Conservation (phyloP, 805 yeast genomes). For the Saturnispora saitoi region DNA sequence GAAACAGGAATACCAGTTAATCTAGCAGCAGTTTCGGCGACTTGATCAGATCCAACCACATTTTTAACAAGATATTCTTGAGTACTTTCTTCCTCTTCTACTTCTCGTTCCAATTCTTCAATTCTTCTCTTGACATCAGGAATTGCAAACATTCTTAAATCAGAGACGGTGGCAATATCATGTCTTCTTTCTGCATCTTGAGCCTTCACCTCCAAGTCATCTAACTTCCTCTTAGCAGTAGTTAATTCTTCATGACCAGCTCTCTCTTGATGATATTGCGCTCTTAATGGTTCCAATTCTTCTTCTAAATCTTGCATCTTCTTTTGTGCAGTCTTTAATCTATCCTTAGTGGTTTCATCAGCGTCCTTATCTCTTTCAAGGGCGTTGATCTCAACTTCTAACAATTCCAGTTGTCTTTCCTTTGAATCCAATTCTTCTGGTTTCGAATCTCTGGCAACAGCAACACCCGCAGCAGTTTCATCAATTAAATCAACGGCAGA, state of each 20-base stretch:
- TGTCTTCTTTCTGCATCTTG: conserved; percentile 95
- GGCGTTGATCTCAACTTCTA: conserved; percentile 95
- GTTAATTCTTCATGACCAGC: conserved; percentile 88
- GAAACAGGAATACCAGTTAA: conserved; percentile 95
- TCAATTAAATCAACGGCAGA: conserved; percentile 95
- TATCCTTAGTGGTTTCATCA: conserved; percentile 72
- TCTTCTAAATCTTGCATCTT: conserved; percentile 80
- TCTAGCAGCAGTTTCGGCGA: conserved; percentile 95
- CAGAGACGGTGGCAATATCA: conserved; percentile 92
- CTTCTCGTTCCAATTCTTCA: conserved; percentile 62
- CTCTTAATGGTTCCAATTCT: conserved; percentile 74
- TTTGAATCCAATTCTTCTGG: conserved; percentile 93
- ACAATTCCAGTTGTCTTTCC: conserved; percentile 84
- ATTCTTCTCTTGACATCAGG: conserved; percentile 82
- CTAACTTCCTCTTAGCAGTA: conserved; percentile 79
- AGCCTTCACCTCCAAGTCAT: conserved; percentile 88
- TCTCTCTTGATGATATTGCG: conserved; percentile 77
- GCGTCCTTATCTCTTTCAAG: conserved; percentile 92
- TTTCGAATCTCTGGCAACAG: conserved; percentile 95
- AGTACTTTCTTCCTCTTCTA: conserved; percentile 49
- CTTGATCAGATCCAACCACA: conserved; percentile 67
- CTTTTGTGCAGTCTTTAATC: conserved; percentile 70
- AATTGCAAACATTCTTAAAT: conserved; percentile 92
- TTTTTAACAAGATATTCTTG: conserved; percentile 65
- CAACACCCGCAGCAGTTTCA: conserved; percentile 94